Percentiles rank a stretch among this genome's conserved stretches.
Conservation (phyloP, 805 yeast genomes). For the Wickerhamomyces bovis region DNA sequence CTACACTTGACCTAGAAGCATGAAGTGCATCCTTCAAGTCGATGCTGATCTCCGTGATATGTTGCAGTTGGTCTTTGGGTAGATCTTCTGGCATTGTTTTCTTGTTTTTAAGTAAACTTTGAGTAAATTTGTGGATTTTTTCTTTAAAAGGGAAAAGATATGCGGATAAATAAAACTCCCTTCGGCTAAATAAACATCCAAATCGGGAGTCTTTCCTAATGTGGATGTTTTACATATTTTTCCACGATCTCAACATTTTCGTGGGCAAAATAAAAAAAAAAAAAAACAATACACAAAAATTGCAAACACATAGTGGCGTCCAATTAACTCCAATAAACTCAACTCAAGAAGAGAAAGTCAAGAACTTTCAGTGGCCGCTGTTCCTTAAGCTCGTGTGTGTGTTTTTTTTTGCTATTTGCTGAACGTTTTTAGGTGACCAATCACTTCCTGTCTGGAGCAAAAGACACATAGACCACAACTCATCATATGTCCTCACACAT, state of each 20-base stretch:
- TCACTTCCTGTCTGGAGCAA: too few relatives aligned
- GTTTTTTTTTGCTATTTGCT: too few relatives aligned
- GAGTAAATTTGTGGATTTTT: too few relatives aligned
- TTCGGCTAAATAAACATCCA: not conserved
- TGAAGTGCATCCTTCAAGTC: slow-evolving; percentile 9
- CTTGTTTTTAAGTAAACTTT: not conserved
- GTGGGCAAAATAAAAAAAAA: not conserved
- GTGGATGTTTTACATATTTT: not conserved
- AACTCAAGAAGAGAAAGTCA: too few relatives aligned
- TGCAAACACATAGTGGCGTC: too few relatives aligned
- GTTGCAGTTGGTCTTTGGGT: slow-evolving; percentile 16
- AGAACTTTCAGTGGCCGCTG: too few relatives aligned
- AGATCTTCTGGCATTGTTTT: slow-evolving; percentile 4
- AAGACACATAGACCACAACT: too few relatives aligned
- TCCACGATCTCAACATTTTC: not conserved
- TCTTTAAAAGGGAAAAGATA: too few relatives aligned
- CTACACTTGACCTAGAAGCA: slow-evolving; percentile 10
- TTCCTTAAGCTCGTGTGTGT: too few relatives aligned
- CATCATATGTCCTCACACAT: not conserved
- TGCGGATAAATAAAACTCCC: not conserved
- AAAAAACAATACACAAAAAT: too few relatives aligned
- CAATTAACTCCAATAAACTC: too few relatives aligned
- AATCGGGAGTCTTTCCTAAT: not conserved
- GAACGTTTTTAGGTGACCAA: too few relatives aligned
- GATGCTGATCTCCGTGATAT: slow-evolving; percentile 12